These are phyloP conservation scores for Prinsepia uniflora DNA, from an alignment of 306 rosid genomes.

Conservation along the genomic window DNA sequence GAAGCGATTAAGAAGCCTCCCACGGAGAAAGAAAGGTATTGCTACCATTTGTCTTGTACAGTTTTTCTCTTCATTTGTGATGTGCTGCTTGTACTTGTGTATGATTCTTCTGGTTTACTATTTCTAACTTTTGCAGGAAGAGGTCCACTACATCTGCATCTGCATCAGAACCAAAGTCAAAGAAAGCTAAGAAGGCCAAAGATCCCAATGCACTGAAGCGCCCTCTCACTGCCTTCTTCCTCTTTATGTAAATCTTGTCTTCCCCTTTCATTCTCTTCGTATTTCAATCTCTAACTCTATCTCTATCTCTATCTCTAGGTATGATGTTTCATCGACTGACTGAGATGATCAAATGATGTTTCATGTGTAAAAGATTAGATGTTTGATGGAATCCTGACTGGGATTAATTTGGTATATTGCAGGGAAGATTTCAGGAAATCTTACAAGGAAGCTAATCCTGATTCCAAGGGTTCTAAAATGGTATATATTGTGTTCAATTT, in stretches of 20 bases:
- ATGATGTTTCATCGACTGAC: not conserved
- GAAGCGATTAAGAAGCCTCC: constrained; percentile 42
- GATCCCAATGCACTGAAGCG: constrained; percentile 80
- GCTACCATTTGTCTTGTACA: not conserved
- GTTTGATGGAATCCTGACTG: not conserved
- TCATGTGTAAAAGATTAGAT: not conserved
- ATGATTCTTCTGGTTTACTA: not conserved
- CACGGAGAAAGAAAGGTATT: constrained; percentile 46
- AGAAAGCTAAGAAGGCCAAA: constrained; percentile 51
- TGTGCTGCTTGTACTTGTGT: not conserved
- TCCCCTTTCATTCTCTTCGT: not conserved
- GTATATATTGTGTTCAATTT: constrained; percentile 24
- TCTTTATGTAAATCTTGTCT: constrained; percentile 46
- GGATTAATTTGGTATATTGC: not conserved
- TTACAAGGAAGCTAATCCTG: constrained; percentile 69
- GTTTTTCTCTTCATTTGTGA: not conserved
- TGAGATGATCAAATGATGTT: not conserved
- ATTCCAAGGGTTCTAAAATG: constrained; percentile 59
- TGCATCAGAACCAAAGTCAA: constrained; percentile 52
- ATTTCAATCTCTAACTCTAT: not conserved
- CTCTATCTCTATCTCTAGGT: not conserved
- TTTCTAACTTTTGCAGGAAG: constrained; percentile 40
- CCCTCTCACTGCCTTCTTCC: constrained; percentile 76
- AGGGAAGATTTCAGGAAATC: constrained; percentile 78
- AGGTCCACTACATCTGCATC: constrained; percentile 28